Conservation (phyloP, 2,329 filamentous ascomycete species). For the Rhexocercosporidium sp. region DNA sequence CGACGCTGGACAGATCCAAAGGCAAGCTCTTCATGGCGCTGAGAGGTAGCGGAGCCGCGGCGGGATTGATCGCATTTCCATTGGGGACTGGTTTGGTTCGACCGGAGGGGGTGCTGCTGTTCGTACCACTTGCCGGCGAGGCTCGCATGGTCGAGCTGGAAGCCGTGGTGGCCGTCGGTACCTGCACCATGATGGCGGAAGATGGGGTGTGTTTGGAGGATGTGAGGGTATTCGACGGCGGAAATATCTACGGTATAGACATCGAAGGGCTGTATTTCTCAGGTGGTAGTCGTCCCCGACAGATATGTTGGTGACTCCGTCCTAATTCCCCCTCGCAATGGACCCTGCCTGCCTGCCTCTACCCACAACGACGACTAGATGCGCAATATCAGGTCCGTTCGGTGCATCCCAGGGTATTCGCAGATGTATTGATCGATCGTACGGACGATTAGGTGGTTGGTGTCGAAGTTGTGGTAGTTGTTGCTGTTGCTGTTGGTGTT, state of each 20-base stretch:
- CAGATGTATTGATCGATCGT: neutral
- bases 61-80: conserved; percentile 41
- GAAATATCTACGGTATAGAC: conserved; percentile 31
- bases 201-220: neutral
- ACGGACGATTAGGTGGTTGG: neutral
- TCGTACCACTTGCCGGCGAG: conserved; percentile 38
- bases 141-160: conserved; percentile 39
- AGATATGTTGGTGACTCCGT: conserved; percentile 21
- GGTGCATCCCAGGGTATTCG: conserved; percentile 20
- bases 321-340: conserved; percentile 22
- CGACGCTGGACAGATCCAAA: conserved; percentile 86
- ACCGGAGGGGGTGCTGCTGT: conserved; percentile 32
- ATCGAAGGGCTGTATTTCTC: conserved; percentile 31
- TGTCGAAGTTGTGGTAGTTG: neutral
- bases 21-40: conserved; percentile 51
- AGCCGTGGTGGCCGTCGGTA: conserved; percentile 36
- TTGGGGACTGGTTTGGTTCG: conserved; percentile 37
- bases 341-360: conserved; percentile 1
- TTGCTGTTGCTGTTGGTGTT: neutral
- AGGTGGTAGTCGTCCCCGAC: conserved; percentile 15
- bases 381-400: conserved; percentile 14
- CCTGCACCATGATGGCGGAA: conserved; percentile 41
- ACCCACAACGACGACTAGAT: conserved; percentile 15
- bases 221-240: conserved; percentile 23
- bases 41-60: conserved; percentile 39